Base-by-base conservation (phyloP, 1,284 basidiomycete species). In the Trichosporon sp. region DNA sequence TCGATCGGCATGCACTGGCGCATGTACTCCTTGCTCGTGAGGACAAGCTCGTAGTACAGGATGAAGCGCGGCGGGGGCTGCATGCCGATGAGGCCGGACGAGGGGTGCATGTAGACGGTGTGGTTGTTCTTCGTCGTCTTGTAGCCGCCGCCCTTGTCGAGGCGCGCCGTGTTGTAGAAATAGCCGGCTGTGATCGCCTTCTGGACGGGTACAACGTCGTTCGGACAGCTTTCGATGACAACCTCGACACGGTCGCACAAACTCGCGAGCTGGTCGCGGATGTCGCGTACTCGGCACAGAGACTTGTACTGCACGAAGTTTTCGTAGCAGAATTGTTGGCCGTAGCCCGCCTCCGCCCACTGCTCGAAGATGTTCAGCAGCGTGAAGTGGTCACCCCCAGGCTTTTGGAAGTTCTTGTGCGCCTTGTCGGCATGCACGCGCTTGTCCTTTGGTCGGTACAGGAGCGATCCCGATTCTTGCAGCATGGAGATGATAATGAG, bases 221-320 rank as follows among this genome's bases (percentile, higher is more conserved):
- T 97, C 62, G 92, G 91, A 78, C 92, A 95, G 65, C 88, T 87
- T 78, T 91, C 85, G 66, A 98, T 89, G 23, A 96, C 89, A 58
- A 99, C 90, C 80, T 99, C 97, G 56, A 98, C 96, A 32, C 97
- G 90, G 82, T 99, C 97, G 82, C 97, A 99, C 34, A 99, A 85
- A 5, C 90, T 90, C 0, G 95, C 94, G 15, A 99, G 87, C 83
- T 99, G 97, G 83, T 99, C 97, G 31, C 87, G 81, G 74, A 99
- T 96, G 83, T 99, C 97, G 62, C 97, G 89, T 0, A 97, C 96
- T 27, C 97, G 88, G 74, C 89, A 91, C 13, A 99, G 84, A 72
- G 92, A 94, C 87, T 99, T 99, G 87, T 93, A 95, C 83, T 99
- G 97, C 65, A 99, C 85, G 84, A 96, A 99, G 78, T 99, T 95